These are phyloP conservation scores for Paraphaeosphaeria sporulosa DNA, from an alignment of 2,329 filamentous ascomycete genomes.

Conservation along the genomic window DNA sequence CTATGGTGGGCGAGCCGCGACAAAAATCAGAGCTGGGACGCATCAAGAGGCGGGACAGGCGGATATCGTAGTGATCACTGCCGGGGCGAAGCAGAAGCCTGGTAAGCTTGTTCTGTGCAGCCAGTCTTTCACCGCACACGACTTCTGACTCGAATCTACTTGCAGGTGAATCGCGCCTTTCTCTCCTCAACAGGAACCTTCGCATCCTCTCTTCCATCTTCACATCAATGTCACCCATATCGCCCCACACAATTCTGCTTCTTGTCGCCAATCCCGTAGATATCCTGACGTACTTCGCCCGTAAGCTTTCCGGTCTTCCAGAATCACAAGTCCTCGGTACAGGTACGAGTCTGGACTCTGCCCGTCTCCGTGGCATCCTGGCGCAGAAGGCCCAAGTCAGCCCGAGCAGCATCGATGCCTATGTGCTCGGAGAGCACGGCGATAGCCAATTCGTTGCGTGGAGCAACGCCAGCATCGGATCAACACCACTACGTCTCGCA, in stretches of 20 bases:
- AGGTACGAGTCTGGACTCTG: constrained; percentile 63
- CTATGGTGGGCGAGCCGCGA: constrained; percentile 53
- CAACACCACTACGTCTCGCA: constrained; percentile 49
- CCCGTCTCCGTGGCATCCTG: constrained; percentile 56
- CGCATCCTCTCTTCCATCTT: constrained; percentile 59
- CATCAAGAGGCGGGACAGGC: constrained; percentile 60
- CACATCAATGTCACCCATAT: constrained; percentile 58
- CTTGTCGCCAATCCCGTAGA: constrained; percentile 65
- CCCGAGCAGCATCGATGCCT: constrained; percentile 52
- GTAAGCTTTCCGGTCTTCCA: constrained; percentile 58
- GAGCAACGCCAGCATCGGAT: constrained; percentile 55
- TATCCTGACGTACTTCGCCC: constrained; percentile 60
- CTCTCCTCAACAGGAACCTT: constrained; percentile 58
- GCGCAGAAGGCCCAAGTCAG: constrained; percentile 50
- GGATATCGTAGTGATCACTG: constrained; percentile 63
- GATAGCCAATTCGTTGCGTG: constrained; percentile 59
- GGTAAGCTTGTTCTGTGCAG: constrained; percentile 30
- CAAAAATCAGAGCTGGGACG: constrained; percentile 55
- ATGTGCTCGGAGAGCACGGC: constrained; percentile 60
- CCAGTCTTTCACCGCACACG: not conserved
- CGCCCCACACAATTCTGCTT: constrained; percentile 57
- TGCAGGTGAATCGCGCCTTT: constrained; percentile 54
- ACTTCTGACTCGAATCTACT: not conserved
- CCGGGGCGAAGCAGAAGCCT: constrained; percentile 60
- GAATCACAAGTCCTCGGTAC: constrained; percentile 60